phyloP scores from a whole-genome alignment of 192 early-diverging fungal genomes.

The Funneliformis geosporum region DNA sequence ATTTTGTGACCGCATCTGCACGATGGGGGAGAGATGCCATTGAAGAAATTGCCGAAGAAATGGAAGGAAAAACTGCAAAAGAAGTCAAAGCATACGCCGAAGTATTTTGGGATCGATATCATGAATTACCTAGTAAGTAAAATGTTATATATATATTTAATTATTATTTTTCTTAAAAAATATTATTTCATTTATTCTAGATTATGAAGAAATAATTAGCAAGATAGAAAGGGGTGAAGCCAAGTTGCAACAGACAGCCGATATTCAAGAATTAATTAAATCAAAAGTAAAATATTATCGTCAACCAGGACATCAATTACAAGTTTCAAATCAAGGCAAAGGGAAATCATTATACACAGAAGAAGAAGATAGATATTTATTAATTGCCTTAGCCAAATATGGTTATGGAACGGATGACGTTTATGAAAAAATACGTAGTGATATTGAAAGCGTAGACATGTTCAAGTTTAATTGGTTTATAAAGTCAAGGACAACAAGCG shows the following conservation, averaged over 20 bases:
- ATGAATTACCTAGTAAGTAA: constrained; percentile 70
- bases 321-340: constrained; percentile 80
- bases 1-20: constrained; percentile 84
- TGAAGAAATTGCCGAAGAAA: constrained; percentile 74
- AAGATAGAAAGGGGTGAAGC: constrained; percentile 91
- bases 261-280: constrained; percentile 82
- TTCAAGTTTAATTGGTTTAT: constrained; percentile 99
- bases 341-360: constrained; percentile 88
- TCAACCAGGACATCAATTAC: constrained; percentile 64
- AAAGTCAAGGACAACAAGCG: constrained; percentile 87
- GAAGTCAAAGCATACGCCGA: constrained; percentile 85
- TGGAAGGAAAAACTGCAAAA: constrained; percentile 88
- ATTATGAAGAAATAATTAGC: constrained; percentile 82
- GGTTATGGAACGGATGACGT: constrained; percentile 92
- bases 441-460: constrained; percentile 73
- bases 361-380: constrained; percentile 95
- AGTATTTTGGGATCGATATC: constrained; percentile 88
- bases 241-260: constrained; percentile 73
- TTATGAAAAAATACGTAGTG: constrained; percentile 88
- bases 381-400: constrained; percentile 85
- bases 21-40: constrained; percentile 79
- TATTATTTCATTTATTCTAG: constrained; percentile 35
- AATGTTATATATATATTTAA: not conserved
- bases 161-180: not conserved
- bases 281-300: constrained; percentile 72